These are phyloP conservation scores for Trichosporon faecale DNA, from an alignment of 1,284 basidiomycete genomes.

Conservation along the genomic window DNA sequence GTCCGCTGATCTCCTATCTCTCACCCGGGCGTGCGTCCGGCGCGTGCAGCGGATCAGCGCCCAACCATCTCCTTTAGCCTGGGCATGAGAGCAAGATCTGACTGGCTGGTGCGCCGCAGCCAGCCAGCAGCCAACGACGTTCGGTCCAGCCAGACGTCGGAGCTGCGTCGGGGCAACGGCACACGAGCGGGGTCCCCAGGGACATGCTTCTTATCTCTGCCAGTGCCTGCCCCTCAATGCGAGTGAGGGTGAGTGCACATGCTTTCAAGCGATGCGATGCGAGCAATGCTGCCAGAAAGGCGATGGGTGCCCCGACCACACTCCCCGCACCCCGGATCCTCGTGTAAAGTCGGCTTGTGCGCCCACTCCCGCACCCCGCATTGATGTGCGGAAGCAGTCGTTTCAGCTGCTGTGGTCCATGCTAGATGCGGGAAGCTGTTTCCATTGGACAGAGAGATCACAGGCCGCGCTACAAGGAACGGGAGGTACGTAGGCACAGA, in stretches of 20 bases:
- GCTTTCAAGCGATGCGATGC: neutral
- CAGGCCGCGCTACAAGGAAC: neutral
- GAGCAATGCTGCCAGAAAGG: neutral
- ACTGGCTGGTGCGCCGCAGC: neutral
- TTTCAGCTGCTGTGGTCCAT: neutral
- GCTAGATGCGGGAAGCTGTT: neutral
- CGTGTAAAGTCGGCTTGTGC: neutral
- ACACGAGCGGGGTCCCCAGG: neutral
- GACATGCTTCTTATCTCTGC: neutral
- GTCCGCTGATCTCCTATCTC: neutral
- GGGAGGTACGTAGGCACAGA: neutral
- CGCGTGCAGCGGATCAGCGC: neutral
- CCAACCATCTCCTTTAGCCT: neutral
- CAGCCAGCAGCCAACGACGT: neutral
- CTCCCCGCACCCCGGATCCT: neutral
- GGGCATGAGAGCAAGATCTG: neutral
- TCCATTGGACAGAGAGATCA: neutral
- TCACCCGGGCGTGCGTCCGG: neutral
- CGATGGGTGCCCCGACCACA: neutral
- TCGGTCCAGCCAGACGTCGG: neutral
- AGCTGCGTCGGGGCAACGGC: conserved; percentile 1
- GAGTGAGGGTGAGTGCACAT: too few relatives aligned
- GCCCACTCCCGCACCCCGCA: neutral
- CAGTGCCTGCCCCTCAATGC: neutral
- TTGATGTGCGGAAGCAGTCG: neutral